Conservation (phyloP, 306 rosid genomes). For the Quercus cerris region DNA sequence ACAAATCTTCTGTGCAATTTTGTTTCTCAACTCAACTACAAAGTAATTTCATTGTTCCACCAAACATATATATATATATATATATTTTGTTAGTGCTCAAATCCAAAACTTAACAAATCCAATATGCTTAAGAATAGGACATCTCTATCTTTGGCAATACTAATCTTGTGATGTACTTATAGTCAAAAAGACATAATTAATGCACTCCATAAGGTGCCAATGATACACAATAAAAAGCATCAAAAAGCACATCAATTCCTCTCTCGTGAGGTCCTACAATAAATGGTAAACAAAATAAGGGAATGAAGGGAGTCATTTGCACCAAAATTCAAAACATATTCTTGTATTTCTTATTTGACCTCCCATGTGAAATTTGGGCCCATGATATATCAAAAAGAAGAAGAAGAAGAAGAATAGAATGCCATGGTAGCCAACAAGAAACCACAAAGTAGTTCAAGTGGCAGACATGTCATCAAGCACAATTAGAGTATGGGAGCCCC, state of each 20-base stretch:
- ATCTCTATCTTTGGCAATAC: neutral
- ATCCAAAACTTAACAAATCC: too few relatives aligned
- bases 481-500: constrained; percentile 54
- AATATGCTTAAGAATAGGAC: too few relatives aligned
- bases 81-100: too few relatives aligned
- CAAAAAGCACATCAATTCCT: too few relatives aligned
- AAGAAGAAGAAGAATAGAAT: constrained; percentile 1
- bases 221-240: too few relatives aligned
- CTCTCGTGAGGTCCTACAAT: too few relatives aligned
- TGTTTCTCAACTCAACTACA: too few relatives aligned
- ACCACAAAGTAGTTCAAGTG: constrained; percentile 52
- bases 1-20: too few relatives aligned
- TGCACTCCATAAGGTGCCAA: neutral
- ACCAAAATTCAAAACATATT: neutral
- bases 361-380: constrained; percentile 8
- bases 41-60: too few relatives aligned
- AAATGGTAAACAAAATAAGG: too few relatives aligned
- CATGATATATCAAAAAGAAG: neutral
- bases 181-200: neutral
- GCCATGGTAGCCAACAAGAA: constrained; percentile 35
- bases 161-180: neutral
- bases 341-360: neutral
- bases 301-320: neutral
- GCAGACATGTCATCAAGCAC: constrained; percentile 60
- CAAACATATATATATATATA: too few relatives aligned